These are phyloP conservation scores for Populus pruinosa DNA, from an alignment of 345 rosid genomes.

Conservation along the genomic window DNA sequence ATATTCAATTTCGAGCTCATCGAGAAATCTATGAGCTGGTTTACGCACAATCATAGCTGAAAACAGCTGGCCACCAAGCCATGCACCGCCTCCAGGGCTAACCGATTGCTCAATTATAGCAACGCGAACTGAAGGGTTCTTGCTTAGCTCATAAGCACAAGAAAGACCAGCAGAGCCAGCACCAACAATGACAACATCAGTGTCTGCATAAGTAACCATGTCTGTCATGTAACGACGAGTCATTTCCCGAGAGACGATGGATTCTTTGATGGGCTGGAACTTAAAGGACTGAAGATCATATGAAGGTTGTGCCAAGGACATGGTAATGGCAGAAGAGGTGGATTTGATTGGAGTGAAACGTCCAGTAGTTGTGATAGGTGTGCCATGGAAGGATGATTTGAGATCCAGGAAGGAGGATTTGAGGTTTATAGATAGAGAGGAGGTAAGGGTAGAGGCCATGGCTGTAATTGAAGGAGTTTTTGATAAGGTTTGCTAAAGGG, in stretches of 20 bases:
- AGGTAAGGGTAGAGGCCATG: background rate
- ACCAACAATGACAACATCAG: conserved; percentile 26
- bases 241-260: conserved; percentile 24
- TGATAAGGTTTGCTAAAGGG: background rate
- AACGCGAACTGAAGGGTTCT: conserved; percentile 16
- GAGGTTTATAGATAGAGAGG: conserved; percentile 2
- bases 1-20: conserved; percentile 69
- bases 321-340: background rate
- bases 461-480: background rate
- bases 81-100: conserved; percentile 29
- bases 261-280: conserved; percentile 23
- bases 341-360: conserved; percentile 7
- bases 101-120: conserved; percentile 26
- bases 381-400: conserved; percentile 3
- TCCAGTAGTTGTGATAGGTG: background rate
- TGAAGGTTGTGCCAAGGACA: background rate
- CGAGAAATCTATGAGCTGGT: conserved; percentile 78
- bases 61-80: conserved; percentile 27
- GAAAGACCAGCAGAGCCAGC: conserved; percentile 25
- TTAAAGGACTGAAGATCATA: conserved; percentile 18
- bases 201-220: conserved; percentile 26
- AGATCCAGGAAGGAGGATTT: background rate
- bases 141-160: conserved; percentile 26
- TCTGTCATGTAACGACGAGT: conserved; percentile 28
- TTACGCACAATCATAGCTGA: conserved; percentile 70